Base-by-base conservation (phyloP, 352 stramenopile genomes). In the Phytophthora cryptogea region DNA sequence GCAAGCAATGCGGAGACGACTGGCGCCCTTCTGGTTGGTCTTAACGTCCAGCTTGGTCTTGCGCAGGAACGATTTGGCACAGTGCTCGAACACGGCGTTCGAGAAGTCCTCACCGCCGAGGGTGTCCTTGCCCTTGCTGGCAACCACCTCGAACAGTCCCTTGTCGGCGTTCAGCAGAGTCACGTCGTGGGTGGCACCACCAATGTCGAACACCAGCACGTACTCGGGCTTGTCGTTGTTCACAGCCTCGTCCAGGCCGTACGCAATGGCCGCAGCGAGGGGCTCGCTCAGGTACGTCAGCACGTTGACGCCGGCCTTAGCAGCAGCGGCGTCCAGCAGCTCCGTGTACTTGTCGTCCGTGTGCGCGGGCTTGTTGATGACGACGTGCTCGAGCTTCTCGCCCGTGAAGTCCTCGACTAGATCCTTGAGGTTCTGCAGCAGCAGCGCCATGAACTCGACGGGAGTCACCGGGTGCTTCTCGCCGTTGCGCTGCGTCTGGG, bases 171-270 rank as follows among this genome's bases (percentile, higher is more conserved):
- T 98, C 27, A 99, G 63, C 30, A 99, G 78, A 23, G 91, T 97
- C 39, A 99, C 94, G 72, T 99, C 96, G 70, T 98, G 97, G 7
- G 97, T 99, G 51, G 96, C 97, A 42, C 97, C 97, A 60, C 97
- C 97, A 63, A 99, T 92, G 74, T 99, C 97, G 54, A 99, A 99
- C 54, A 99, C 98, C 30, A 99, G 80, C 23, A 98, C 92, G 63
- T 97, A 98, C 70, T 99, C 90, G 47, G 97, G 88, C 59, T 89
- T 80, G 44, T 81, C 70, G 48, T 81, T 84, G 69, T 87, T 90
- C n/a, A 66, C 64, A 55, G 66, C 73, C 71, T 99, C 97, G 66
- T 99, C 97, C 17, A 99, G 79, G 32, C 97, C 96, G 75, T 99
- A 99, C n/a, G 97, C 97, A 72, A 99, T 98, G 44, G 97, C 97